Percentiles rank a stretch among this genome's conserved stretches.
Conservation (phyloP, 2,329 filamentous ascomycete genomes). For the Pseudogymnoascus sp. region DNA sequence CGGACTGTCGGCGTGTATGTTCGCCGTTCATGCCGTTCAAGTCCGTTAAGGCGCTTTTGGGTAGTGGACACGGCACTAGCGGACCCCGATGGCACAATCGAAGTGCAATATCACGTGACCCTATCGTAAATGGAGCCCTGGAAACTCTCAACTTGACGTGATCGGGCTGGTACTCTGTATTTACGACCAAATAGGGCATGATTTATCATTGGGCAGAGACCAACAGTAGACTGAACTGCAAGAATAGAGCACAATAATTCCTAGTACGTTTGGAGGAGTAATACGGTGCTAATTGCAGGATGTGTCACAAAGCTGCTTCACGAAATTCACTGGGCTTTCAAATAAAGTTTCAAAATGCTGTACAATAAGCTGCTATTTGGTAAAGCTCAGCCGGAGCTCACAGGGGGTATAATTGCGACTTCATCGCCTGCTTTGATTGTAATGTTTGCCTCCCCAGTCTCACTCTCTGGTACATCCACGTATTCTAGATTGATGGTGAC, state of each 20-base stretch:
- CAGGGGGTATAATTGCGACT: slow-evolving; percentile 79
- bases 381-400: slow-evolving; percentile 63
- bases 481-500: slow-evolving; percentile 77
- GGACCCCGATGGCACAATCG: neutral
- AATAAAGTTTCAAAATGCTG: neutral
- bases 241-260: neutral
- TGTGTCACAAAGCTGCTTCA: neutral
- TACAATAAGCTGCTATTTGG: neutral
- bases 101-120: neutral
- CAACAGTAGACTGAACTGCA: neutral
- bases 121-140: neutral
- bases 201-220: neutral
- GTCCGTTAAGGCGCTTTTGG: slow-evolving; percentile 3
- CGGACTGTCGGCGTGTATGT: slow-evolving; percentile 7
- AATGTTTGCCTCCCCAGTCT: slow-evolving; percentile 32
- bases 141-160: neutral
- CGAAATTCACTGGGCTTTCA: neutral
- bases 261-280: neutral
- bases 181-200: neutral
- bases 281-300: neutral
- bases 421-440: slow-evolving; percentile 67
- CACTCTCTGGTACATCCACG: slow-evolving; percentile 52
- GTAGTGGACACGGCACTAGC: neutral
- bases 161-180: neutral
- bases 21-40: slow-evolving; percentile 5